Conservation (phyloP, 2,329 filamentous ascomycete species). For the Phaeophleospora eucalypticola region DNA sequence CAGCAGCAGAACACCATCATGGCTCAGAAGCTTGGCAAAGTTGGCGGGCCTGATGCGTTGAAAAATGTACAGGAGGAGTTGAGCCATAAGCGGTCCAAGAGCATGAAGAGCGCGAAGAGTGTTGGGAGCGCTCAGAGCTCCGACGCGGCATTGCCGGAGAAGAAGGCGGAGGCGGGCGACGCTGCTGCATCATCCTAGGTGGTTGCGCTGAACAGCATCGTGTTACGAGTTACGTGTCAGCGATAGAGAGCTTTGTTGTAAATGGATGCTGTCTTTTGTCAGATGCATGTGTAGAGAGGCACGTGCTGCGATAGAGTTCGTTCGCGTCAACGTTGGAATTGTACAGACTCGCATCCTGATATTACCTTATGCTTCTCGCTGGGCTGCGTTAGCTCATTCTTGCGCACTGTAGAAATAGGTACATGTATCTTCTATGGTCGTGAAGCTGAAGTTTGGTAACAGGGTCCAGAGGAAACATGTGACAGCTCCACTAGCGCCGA, state of each 20-base stretch:
- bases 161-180: not conserved
- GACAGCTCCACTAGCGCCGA: no score
- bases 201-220: not conserved
- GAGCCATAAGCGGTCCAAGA: conserved; percentile 10
- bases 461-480: no score
- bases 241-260: not conserved
- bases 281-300: no score
- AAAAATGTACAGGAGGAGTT: conserved; percentile 18
- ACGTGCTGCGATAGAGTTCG: no score
- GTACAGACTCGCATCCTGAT: no score
- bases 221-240: not conserved
- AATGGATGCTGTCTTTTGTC: no score
- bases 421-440: no score
- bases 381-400: no score
- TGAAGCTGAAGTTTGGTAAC: no score
- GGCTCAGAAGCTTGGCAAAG: conserved; percentile 37
- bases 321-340: no score
- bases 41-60: conserved; percentile 31
- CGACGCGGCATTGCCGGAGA: not conserved
- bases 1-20: conserved; percentile 56
- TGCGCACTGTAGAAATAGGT: no score
- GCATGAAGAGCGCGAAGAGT: conserved; percentile 19
- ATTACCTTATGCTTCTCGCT: no score
- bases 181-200: not conserved
- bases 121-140: conserved; percentile 1